Base-by-base conservation (phyloP, 768 basidiomycete genomes). In the Jaapia argillacea region DNA sequence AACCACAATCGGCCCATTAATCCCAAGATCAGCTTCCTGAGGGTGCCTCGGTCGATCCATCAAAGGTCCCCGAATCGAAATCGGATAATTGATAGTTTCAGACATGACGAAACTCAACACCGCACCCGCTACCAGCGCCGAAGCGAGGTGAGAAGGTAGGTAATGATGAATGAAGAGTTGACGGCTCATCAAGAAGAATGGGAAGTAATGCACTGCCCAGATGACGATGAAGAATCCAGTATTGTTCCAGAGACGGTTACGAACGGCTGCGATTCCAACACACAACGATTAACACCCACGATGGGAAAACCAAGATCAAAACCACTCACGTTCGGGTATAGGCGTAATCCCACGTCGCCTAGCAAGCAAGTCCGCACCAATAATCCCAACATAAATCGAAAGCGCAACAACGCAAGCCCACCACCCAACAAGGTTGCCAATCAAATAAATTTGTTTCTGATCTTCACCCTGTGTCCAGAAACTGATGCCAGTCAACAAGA, bases 111-210 rank as follows among this genome's bases (percentile, higher is more conserved):
- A 97, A 66, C 85, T 87, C 53, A 98, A 69, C 14, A 96, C 85
- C 4, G 90, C 76, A 35, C 96, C 96, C 31, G 94, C 91, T 45
- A 97, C 79, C 45, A 98, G 71, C 10, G 91, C 84, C 12, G 90
- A 93, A 10, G 87, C 83, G 33, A 99, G 72, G 58, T 99, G 96
- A 1, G 94, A 94, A 12, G 94, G 94, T 3, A 99, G 81, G 61
- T 99, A 99, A 61, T 96, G 93, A 60, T 99, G 96, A 21, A 99
- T 69, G 74, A 99, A 99, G 35, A 93, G 72, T 56, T 99, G 96
- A 28, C 96, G 86, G 56, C 75, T 84, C 90, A 99, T 94, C 22
- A 97, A 72, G 81, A 89, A 99, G 75, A 98, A 99, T 4, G 96
- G 96, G 56, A 85, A 67, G 66, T 96, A 99, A 61, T 99, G 96